Evolutionary conservation across 2,329 filamentous ascomycete species (phyloP), one percentile per base, ranked within the genome.

Genomic region (Mycocentrospora acerina): DNA sequence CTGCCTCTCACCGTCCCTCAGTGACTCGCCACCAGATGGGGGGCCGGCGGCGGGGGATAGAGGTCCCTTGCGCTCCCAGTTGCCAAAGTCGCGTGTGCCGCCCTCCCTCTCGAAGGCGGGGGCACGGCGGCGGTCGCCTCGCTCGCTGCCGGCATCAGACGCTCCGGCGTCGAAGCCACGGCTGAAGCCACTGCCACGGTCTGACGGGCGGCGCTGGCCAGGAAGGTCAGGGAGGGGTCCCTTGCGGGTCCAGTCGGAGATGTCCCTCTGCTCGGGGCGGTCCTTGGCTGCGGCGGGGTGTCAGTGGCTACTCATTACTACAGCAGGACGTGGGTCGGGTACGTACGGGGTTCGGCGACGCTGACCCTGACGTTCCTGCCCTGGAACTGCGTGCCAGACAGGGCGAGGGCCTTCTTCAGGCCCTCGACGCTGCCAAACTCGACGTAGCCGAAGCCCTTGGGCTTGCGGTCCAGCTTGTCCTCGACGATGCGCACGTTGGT

Each of bases 381-480:
- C 68, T 94, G 86, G 69, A 97, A 90, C 42, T 81, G 83, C 45
- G 82, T 77, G 58, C 89, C 88, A 60, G 90, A 90, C 48, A 93
- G 79, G 42, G 83, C 81, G 50, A 98, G 79, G 40, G 93, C 93
- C 71, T 90, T 86, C 76, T 95, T 94, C 61, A 98, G 76, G 43
- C 91, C 91, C 33, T 97, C 91, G 29, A 93, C 74, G 35, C 82
- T 85, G 53, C 78, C 82, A 62, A 98, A 98, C 70, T 98, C 93
- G 52, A 95, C 91, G 68, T 98, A 98, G 46, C 91, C 93, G 61
- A 98, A 98, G 32, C 93, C 93, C 77, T 98, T 98, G 52, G 93
- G 93, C 63, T 90, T 90, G 70, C 86, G 83, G 65, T 93, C 86
- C 68, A 95, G 79, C 65, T 91, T 93, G 71, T 98, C 94, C 74